A percentile compares a stretch with the other conserved stretches of the same genome.
Conservation (phyloP, 306 rosid species). For the Styphnolobium japonicum region DNA sequence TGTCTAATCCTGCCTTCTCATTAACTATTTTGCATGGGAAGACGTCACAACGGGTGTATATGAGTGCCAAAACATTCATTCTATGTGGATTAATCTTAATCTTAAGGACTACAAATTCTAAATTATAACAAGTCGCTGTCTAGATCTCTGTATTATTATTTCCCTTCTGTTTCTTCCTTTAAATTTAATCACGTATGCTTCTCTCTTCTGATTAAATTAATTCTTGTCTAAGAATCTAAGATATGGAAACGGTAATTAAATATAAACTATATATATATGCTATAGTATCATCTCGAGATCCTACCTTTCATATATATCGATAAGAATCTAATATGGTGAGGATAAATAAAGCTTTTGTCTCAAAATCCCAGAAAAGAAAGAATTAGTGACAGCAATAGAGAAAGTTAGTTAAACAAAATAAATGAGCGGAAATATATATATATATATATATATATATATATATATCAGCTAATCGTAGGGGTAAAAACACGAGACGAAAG, state of each 20-base stretch:
- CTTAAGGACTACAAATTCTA: not conserved
- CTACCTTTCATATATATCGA: conserved; percentile 27
- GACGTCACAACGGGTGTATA: conserved; percentile 2
- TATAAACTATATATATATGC: too few relatives aligned
- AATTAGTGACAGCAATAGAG: not conserved
- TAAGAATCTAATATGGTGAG: conserved; percentile 14
- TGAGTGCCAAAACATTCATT: not conserved
- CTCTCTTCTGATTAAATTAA: not conserved
- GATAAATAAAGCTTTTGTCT: conserved; percentile 13
- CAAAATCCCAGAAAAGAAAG: conserved; percentile 13
- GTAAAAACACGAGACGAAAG: conserved; percentile 16
- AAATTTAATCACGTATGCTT: not conserved
- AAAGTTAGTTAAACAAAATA: not conserved
- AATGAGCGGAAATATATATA: not conserved
- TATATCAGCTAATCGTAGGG: not conserved
- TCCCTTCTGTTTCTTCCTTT: not conserved
- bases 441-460: not conserved
- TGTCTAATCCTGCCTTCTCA: conserved; percentile 25
- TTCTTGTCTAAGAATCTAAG: not conserved
- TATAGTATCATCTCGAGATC: conserved; percentile 19
- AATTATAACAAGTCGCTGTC: not conserved
- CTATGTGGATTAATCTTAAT: not conserved
- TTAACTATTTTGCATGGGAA: conserved; percentile 36
- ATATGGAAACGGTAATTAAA: not conserved
- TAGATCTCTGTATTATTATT: not conserved